Percentiles rank a stretch among this genome's conserved stretches.
phyloP scores from a whole-genome alignment of 2,329 filamentous ascomycete species.

The Xylaria sp. region DNA sequence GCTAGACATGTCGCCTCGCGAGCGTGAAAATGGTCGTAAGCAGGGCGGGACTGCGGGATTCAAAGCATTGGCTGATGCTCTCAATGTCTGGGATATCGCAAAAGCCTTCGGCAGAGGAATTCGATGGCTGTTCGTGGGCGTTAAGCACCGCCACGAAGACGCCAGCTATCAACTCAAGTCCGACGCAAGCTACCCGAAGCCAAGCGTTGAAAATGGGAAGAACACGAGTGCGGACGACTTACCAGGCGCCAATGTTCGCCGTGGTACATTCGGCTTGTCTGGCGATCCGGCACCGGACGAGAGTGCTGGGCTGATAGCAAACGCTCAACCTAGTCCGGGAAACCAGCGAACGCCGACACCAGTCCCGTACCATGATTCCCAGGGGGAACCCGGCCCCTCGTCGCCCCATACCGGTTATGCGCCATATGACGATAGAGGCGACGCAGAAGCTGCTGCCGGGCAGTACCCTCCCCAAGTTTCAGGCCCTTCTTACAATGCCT shows the following conservation, averaged over 20 bases:
- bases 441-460: slow-evolving; percentile 21
- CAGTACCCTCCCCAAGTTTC: slow-evolving; percentile 19
- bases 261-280: slow-evolving; percentile 29
- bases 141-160: slow-evolving; percentile 53
- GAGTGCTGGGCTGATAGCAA: slow-evolving; percentile 41
- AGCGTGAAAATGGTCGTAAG: slow-evolving; percentile 47
- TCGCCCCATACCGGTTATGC: slow-evolving; percentile 8
- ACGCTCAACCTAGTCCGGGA: slow-evolving; percentile 34
- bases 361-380: slow-evolving; percentile 23
- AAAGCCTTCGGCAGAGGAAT: slow-evolving; percentile 74
- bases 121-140: slow-evolving; percentile 74
- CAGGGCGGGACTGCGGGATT: slow-evolving; percentile 60
- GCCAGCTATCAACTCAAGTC: slow-evolving; percentile 43
- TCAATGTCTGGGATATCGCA: slow-evolving; percentile 77
- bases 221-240: slow-evolving; percentile 28
- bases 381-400: background rate
- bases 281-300: slow-evolving; percentile 32
- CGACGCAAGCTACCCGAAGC: slow-evolving; percentile 37
- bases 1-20: slow-evolving; percentile 36
- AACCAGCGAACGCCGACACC: slow-evolving; percentile 14
- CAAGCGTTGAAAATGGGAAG: slow-evolving; percentile 26
- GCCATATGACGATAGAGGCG: slow-evolving; percentile 26
- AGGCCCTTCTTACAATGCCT: slow-evolving; percentile 11
- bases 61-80: slow-evolving; percentile 62
- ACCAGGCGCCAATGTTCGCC: slow-evolving; percentile 38